These are phyloP conservation scores for Exophiala sideris DNA, from an alignment of 2,329 filamentous ascomycete genomes.

Conservation along the genomic window DNA sequence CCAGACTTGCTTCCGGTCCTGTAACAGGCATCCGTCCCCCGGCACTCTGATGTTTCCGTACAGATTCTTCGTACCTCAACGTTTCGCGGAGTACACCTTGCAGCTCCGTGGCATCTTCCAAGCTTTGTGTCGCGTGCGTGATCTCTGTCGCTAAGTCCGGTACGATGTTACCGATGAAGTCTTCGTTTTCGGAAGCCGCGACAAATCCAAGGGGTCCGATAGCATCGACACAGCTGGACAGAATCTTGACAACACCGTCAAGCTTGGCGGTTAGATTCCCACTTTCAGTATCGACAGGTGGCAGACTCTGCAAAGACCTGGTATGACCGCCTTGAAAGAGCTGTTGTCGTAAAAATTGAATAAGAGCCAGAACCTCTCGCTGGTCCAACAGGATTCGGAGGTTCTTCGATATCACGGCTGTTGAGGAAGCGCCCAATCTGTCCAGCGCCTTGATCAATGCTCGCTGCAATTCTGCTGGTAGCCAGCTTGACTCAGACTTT, in stretches of 20 bases:
- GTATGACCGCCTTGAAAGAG: slow-evolving; percentile 29
- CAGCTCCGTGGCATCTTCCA: slow-evolving; percentile 47
- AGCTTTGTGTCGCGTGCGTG: slow-evolving; percentile 44
- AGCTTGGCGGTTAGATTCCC: slow-evolving; percentile 28
- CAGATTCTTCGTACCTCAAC: slow-evolving; percentile 39
- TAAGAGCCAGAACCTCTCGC: slow-evolving; percentile 23
- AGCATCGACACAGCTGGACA: slow-evolving; percentile 46
- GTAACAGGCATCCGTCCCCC: not conserved
- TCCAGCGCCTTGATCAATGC: slow-evolving; percentile 18
- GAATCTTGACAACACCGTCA: slow-evolving; percentile 38
- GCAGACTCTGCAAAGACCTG: slow-evolving; percentile 13
- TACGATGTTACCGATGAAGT: slow-evolving; percentile 38
- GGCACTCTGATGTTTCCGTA: slow-evolving; percentile 19
- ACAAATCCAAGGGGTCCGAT: slow-evolving; percentile 44
- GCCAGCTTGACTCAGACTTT: slow-evolving; percentile 9
- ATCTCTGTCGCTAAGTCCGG: slow-evolving; percentile 49
- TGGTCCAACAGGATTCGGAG: slow-evolving; percentile 19
- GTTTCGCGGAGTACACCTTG: slow-evolving; percentile 47
- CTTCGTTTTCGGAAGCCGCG: slow-evolving; percentile 37
- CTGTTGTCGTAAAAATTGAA: slow-evolving; percentile 32
- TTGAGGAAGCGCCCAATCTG: slow-evolving; percentile 13
- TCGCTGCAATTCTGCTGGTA: slow-evolving; percentile 12
- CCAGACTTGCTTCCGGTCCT: not conserved
- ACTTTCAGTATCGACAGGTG: not conserved
- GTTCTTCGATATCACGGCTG: slow-evolving; percentile 12